Base-by-base conservation (phyloP, 2,329 filamentous ascomycete species). In the Arthrobotrys pseudoclavata region DNA sequence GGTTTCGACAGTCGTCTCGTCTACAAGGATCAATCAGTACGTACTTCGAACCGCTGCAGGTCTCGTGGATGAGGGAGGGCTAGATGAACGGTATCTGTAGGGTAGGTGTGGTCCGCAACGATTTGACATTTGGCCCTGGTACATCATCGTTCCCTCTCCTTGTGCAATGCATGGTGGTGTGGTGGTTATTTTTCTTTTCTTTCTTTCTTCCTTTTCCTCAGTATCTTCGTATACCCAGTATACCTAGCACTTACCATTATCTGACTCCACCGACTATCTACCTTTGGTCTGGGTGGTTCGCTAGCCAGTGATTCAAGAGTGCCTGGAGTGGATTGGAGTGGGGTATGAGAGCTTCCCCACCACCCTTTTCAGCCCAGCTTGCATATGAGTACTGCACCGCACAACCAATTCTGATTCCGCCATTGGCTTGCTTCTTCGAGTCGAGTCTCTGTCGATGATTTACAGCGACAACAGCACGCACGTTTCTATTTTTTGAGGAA, bases 61-160 rank as follows among this genome's bases (percentile, higher is more conserved):
- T 76, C 72, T 76, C 72, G 72, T 76, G 72, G 66, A 29, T 63
- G n/a, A 45, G 63, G 55, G 37, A 50, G 22, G 55, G 37, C 50
- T 57, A 52, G 29, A 60, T 53, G 52, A 37, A 52, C 24, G n/a
- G 18, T 71, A 53, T 47, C 64, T 69, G 67, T 77, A 67, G 50
- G 42, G 74, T 76, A 76, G 72, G 72, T 77, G 74, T 71, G 67
- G 74, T 77, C 53, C 68, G 40, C 67, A 71, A 71, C 67, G 45
- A 71, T 77, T 76, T 64, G 67, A 76, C 53, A 67, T 74, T 26
- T 55, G 31, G 37, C 40, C 48, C 64, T 67, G 48, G 66, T 66
- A 64, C 66, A 34, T 45, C 22, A 31, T 48, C 47, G 42, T 69
- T 50, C 53, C 42, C 34, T 61, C 26, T 60, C 57, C 63, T 53